Conservation (phyloP, 352 stramenopile genomes). For the Elongisporangium undulatum region DNA sequence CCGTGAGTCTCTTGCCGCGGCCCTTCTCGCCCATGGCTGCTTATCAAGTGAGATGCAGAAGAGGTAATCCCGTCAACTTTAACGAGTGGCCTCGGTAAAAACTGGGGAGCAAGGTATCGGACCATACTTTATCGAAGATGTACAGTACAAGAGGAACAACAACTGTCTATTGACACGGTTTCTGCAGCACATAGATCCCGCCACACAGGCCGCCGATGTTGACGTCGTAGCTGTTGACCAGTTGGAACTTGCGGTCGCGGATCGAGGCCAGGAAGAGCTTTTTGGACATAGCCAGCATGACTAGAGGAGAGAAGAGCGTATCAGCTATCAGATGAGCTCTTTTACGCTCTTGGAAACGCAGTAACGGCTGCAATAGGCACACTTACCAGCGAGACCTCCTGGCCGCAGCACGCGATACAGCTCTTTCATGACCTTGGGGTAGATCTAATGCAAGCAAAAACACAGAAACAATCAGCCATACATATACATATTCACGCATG, state of each 20-base stretch:
- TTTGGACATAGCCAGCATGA: slow-evolving; percentile 78
- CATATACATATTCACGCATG: background rate
- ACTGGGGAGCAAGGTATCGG: background rate
- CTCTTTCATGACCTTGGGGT: slow-evolving; percentile 73
- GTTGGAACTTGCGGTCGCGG: slow-evolving; percentile 28
- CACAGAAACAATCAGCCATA: background rate
- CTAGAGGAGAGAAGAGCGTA: slow-evolving; percentile 8
- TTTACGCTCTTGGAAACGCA: background rate
- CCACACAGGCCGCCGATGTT: slow-evolving; percentile 68
- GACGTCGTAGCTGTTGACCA: slow-evolving; percentile 51
- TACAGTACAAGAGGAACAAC: background rate
- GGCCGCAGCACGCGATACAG: slow-evolving; percentile 54
- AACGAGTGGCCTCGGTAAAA: background rate
- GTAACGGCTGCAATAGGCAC: background rate
- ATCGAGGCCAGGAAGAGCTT: slow-evolving; percentile 64
- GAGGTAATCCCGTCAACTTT: background rate
- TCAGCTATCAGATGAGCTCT: background rate
- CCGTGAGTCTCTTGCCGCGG: slow-evolving; percentile 57
- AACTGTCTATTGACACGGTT: background rate
- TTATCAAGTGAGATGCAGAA: background rate
- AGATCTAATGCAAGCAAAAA: slow-evolving; percentile 33
- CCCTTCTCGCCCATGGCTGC: slow-evolving; percentile 24
- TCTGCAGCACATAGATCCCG: slow-evolving; percentile 57
- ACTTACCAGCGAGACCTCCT: slow-evolving; percentile 39
- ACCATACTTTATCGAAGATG: background rate